Conservation (phyloP, 352 stramenopile genomes). For the Phytophthora hybrid region DNA sequence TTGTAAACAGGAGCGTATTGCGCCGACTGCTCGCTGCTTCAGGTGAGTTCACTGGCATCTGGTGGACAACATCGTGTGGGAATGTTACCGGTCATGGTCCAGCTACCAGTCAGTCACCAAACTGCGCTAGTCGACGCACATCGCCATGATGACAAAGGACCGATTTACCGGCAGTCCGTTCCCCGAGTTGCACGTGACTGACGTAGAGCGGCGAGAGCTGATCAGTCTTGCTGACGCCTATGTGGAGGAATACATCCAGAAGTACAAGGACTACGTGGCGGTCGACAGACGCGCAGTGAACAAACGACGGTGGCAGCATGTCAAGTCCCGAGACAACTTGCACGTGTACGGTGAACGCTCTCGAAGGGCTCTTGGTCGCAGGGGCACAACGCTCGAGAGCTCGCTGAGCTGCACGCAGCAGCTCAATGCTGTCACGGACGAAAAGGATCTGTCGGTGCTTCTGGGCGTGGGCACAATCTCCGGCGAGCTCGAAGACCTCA, state of each 20-base stretch:
- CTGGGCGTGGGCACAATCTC: conserved; percentile 31
- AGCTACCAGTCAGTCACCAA: background rate
- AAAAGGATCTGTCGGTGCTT: conserved; percentile 22
- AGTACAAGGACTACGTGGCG: conserved; percentile 23
- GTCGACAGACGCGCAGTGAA: conserved; percentile 24
- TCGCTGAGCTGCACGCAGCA: conserved; percentile 8
- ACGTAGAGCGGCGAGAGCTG: conserved; percentile 8
- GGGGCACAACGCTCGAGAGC: background rate
- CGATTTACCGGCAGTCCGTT: conserved; percentile 1
- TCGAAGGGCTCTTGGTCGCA: background rate
- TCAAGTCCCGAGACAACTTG: conserved; percentile 23
- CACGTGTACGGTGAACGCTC: conserved; percentile 22
- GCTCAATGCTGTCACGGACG: background rate
- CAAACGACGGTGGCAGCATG: conserved; percentile 20
- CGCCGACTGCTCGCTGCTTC: background rate
- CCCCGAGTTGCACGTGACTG: background rate
- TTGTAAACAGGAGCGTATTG: background rate
- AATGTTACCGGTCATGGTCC: background rate
- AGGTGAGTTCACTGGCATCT: background rate
- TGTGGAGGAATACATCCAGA: conserved; percentile 19
- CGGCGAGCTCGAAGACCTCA: conserved; percentile 39
- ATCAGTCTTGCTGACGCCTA: conserved; percentile 14
- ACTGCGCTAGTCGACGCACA: background rate
- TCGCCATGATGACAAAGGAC: background rate
- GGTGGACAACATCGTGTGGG: background rate